phyloP scores from a whole-genome alignment of 768 basidiomycete genomes.

The Psilocybe sp. region DNA sequence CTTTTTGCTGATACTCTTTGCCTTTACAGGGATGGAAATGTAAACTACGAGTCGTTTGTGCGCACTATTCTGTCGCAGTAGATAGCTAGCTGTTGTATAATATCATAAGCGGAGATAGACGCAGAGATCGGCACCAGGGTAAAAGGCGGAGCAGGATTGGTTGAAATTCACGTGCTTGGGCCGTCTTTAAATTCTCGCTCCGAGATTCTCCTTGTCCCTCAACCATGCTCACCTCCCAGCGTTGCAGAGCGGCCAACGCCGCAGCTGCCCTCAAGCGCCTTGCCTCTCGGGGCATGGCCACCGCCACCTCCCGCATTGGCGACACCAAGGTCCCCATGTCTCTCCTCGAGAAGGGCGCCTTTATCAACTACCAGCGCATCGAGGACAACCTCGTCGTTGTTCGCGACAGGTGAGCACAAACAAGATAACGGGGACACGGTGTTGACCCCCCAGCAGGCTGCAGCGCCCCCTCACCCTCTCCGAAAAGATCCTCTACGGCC shows the following conservation, averaged over 20 bases:
- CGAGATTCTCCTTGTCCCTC: no score
- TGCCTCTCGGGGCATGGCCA: slow-evolving; percentile 71
- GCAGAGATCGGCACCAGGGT: no score
- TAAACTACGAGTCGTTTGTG: slow-evolving; percentile 97
- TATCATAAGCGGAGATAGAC: no score
- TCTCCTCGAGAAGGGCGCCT: slow-evolving; percentile 75
- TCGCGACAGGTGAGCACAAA: slow-evolving; percentile 63
- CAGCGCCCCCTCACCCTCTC: slow-evolving; percentile 89
- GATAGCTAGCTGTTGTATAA: no score
- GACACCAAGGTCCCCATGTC: slow-evolving; percentile 92
- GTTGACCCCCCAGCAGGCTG: slow-evolving; percentile 46
- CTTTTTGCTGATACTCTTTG: slow-evolving; percentile 2
- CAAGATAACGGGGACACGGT: background rate
- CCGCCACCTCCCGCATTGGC: slow-evolving; percentile 75
- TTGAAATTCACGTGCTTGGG: no score
- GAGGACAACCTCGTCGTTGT: slow-evolving; percentile 94
- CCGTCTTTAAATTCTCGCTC: no score
- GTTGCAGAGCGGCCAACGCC: slow-evolving; percentile 50
- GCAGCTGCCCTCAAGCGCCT: slow-evolving; percentile 50
- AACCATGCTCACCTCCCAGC: slow-evolving; percentile 52
- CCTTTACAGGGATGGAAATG: slow-evolving; percentile 79
- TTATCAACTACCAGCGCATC: slow-evolving; percentile 95
- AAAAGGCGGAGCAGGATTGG: no score
- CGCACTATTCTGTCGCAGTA: slow-evolving; percentile 67
- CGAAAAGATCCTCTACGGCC: slow-evolving; percentile 97